Evolutionary conservation across 192 early-diverging fungal genomes (phyloP), one percentile per base, ranked within the genome.

Genomic region (Backusella sp.): DNA sequence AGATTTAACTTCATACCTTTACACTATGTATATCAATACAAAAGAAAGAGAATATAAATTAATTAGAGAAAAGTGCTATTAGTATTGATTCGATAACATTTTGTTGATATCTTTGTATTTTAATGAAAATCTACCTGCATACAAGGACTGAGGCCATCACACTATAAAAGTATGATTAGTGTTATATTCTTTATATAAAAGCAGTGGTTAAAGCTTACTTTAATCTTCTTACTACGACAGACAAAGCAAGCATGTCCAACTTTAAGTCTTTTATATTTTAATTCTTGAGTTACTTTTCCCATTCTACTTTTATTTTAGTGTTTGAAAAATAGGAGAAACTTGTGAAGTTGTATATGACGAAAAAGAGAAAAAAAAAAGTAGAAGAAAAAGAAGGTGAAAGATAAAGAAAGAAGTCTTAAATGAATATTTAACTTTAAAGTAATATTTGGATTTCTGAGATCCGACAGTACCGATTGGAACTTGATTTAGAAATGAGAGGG

Each of bases 111-210:
- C 6, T 69, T 21, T 39, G n/a, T 69, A 39, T 41, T 15, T 9
- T 2, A 5, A 39, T 8, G 23, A 69, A 15, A 21, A 35, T 69
- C 6, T 69, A 69, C 68, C 68, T 69, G 68, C 68, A 69, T 69
- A 41, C 68, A 69, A 21, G 68, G 68, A 17, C 34, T 69, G 5
- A 69, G n/a, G 11, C 68, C 68, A 36, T 69, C 68, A 39, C 68
- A 69, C 68, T 69, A 69, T 7, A 68, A 14, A 7, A 35, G 17
- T 15, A 6, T 8, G 7, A 68, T 36, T 36, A 68, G 6, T 35
- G 12, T 21, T 26, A 56, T 26, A 23, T 1, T 2, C 9, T 21
- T 9, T 11, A 56, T 23, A 56, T 7, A 8, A 17, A 23, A 56
- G 2, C 8, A 56, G 11, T 26, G 23, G 4, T 32, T 56, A 56